Percentiles rank a stretch among this genome's conserved stretches.
Evolutionary conservation across 2,329 filamentous ascomycete species (phyloP).

Genomic region (Delphinella strobiligena): DNA sequence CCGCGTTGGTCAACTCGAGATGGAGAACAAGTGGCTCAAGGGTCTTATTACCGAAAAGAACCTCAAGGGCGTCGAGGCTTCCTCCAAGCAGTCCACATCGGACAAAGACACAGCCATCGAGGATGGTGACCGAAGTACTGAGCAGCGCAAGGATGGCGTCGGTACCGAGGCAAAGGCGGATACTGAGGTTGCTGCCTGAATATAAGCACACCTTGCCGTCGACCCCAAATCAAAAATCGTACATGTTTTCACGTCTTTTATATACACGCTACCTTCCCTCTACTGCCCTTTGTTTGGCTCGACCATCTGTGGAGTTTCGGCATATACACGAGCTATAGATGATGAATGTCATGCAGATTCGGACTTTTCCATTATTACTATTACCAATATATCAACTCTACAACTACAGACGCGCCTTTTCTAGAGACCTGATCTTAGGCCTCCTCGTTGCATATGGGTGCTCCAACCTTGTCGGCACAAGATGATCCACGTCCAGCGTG

Average conservation of each 20-base stretch:
- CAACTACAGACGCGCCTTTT: conserved; percentile 4
- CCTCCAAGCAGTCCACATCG: too few species aligned
- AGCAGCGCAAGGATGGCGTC: conserved; percentile 5
- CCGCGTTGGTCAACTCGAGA: conserved; percentile 37
- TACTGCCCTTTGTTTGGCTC: not conserved
- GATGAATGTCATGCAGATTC: too few species aligned
- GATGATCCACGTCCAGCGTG: conserved; percentile 37
- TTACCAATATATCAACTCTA: conserved; percentile 2
- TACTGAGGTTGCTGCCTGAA: conserved; percentile 5
- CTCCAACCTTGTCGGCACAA: conserved; percentile 25
- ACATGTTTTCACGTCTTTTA: too few species aligned
- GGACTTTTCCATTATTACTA: not conserved
- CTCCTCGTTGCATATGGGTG: conserved; percentile 10
- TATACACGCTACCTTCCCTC: conserved; percentile 1
- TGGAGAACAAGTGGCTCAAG: conserved; percentile 42
- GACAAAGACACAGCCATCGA: conserved; percentile 1
- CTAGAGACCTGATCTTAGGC: not conserved
- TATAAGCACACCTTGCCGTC: not conserved
- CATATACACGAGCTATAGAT: too few species aligned
- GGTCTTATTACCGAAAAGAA: conserved; percentile 39
- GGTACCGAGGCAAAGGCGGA: conserved; percentile 5
- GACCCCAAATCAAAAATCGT: conserved; percentile 1
- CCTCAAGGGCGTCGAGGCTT: conserved; percentile 14
- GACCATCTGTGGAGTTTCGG: too few species aligned
- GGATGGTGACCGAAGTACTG: not conserved